Base-by-base conservation (phyloP, 2,329 filamentous ascomycete genomes). In the Fusarium lyarnte region DNA sequence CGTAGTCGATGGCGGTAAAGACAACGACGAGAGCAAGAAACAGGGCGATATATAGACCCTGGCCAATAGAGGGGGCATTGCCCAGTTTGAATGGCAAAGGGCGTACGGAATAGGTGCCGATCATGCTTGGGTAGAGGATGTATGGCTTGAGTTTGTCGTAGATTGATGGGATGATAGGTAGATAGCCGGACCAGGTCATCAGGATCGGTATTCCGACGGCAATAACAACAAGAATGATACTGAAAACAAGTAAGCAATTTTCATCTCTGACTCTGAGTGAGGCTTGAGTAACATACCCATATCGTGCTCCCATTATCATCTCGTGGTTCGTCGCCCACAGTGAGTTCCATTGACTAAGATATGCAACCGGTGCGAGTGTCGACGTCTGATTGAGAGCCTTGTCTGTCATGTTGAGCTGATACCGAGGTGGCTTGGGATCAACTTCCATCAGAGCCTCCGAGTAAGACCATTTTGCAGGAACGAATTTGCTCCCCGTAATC, bases 61-160 rank as follows among this genome's bases (percentile, higher is more conserved):
- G 63, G 2, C 63, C 63, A 4, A 66, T 11, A 4, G 39, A 66
- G 13, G 63, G 63, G 3, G 63, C 63, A 2, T 66, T 66, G 5
- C 63, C 63, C 0, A 66, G 33, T 31, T 66, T 58, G 43, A 66
- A 66, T 13, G 63, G 63, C 1, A 66, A 10, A 7, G 63, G 63
- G 0, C 61, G 61, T 2, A 66, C 63, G 4, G 63, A 66, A 21
- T 66, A 66, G 21, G 63, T 66, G 17, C 63, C 61, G 17, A 66
- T 66, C 7, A 47, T 59, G 61, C 63, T 66, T 23, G 61, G 63
- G 8, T 66, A 66, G 5, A 66, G 51, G 9, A 66, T 59, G 8
- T 66, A 66, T 8, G 63, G 63, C 11, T 66, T 66, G 51, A 66
- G 51, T 8, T 45, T 66, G 21, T 66, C 63, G 23, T 66, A 59